These are phyloP conservation scores for Hypomontagnella submonticulosa DNA, from an alignment of 495 filamentous ascomycete genomes.

Conservation along the genomic window DNA sequence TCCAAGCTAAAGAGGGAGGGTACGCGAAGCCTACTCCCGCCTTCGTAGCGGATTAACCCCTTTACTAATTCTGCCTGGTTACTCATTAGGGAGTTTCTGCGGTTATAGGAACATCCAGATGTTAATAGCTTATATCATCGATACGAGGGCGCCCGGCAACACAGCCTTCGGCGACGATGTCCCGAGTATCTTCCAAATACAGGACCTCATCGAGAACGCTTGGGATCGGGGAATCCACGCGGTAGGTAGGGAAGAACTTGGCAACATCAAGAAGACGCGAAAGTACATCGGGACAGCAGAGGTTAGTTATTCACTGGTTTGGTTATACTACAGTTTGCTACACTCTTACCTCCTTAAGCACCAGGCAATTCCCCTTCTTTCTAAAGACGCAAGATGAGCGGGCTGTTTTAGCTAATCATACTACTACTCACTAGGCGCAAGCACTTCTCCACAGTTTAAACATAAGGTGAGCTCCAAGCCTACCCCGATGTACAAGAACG, in stretches of 20 bases:
- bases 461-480: slow-evolving; percentile 65
- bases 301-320: slow-evolving; percentile 58
- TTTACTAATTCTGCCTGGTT: neutral
- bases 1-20: slow-evolving; percentile 80
- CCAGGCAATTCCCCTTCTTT: neutral
- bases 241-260: slow-evolving; percentile 80
- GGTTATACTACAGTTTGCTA: neutral
- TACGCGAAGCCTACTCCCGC: slow-evolving; percentile 20
- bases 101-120: slow-evolving; percentile 99
- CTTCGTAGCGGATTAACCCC: neutral
- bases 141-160: slow-evolving; percentile 64
- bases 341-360: neutral
- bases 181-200: slow-evolving; percentile 85
- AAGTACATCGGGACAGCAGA: slow-evolving; percentile 98
- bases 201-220: slow-evolving; percentile 88
- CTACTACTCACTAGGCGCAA: slow-evolving; percentile 68
- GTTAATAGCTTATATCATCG: slow-evolving; percentile 81
- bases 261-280: slow-evolving; percentile 85
- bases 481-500: neutral
- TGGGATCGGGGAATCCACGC: slow-evolving; percentile 90
- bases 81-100: slow-evolving; percentile 80
- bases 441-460: slow-evolving; percentile 77
- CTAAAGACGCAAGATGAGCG: neutral
- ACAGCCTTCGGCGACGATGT: slow-evolving; percentile 68
- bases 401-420: slow-evolving; percentile 3